Base-by-base conservation (phyloP, 176 grass and related monocot genomes). In the Oryza nivara region DNA sequence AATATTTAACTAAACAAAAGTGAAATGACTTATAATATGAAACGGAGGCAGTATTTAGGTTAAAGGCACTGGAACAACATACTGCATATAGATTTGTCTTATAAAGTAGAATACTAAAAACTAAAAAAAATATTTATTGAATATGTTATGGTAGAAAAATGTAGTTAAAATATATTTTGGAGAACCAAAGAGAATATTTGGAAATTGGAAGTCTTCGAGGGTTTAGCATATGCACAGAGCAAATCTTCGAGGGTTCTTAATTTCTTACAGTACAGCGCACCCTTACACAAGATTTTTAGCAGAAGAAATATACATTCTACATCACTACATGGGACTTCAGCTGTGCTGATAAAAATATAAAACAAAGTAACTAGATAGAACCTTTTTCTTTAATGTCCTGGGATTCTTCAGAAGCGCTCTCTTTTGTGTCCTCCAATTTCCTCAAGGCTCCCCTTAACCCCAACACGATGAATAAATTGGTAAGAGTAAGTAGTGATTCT, bases 401-500 rank as follows among this genome's bases (percentile, higher is more conserved):
- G 49, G 85, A 36, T 87, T 64, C 63, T 85, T 85, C 80, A 80
- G 91, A 73, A 17, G 5, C 28, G 11, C 40, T 84, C 41, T 89
- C 84, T 9, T 90, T 75, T 73, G 70, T 17, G n/a, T 89, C 78
- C 56, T 89, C 78, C 78, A 91, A 45, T 56, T 96, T 96, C 60
- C 81, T 90, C 88, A 98, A 47, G 11, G 86, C 89, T 74, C 89
- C 83, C 70, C 93, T 90, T 83, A 98, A 79, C 17, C 96, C 93
- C 63, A 98, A 82, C 22, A 94, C 81, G 7, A 95, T 92, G 79
- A 98, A 98, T 43, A 95, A 67, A 63, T 95, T 98, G 46, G 96
- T 99, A 4, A 98, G 85, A n/a, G 96, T 94, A 65, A 98, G 89
- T 3, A 99, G 79, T 5, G 91, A 99, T 67, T 99, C 93, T 0